These are phyloP conservation scores for Ustilago hordei DNA, from an alignment of 1,284 basidiomycete genomes.

Conservation along the genomic window DNA sequence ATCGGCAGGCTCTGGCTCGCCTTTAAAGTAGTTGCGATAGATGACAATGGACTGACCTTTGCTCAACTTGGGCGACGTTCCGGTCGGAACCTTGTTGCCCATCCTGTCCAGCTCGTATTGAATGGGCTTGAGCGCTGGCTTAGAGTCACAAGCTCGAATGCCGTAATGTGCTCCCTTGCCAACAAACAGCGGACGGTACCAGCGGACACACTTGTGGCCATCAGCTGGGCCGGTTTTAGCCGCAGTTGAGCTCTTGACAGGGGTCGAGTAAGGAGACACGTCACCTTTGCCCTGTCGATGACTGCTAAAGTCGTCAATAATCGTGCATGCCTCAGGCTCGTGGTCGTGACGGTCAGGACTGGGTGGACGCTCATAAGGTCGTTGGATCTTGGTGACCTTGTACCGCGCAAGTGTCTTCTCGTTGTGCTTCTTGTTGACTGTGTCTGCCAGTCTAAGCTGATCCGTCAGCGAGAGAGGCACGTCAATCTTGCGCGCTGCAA, in stretches of 20 bases:
- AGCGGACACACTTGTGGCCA: conserved; percentile 33
- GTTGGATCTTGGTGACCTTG: conserved; percentile 48
- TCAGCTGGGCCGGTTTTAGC: neutral
- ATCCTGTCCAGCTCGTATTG: conserved; percentile 35
- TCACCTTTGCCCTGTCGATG: conserved; percentile 48
- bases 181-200: conserved; percentile 50
- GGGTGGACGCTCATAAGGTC: conserved; percentile 47
- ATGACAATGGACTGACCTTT: conserved; percentile 44
- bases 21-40: conserved; percentile 50
- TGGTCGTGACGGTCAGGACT: conserved; percentile 50
- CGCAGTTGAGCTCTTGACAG: conserved; percentile 8
- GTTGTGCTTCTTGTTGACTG: conserved; percentile 51
- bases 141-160: conserved; percentile 14
- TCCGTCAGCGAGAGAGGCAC: conserved; percentile 42
- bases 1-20: conserved; percentile 43
- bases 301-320: conserved; percentile 37
- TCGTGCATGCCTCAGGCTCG: conserved; percentile 47
- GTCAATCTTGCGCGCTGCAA: conserved; percentile 48
- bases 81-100: conserved; percentile 44
- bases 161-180: conserved; percentile 42
- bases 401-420: conserved; percentile 47
- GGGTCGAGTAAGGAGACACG: conserved; percentile 35
- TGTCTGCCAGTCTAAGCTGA: conserved; percentile 48
- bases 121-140: conserved; percentile 44
- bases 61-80: conserved; percentile 42